Evolutionary conservation across 495 filamentous ascomycete species (phyloP).

Genomic region (Talaromyces nanjingensis): DNA sequence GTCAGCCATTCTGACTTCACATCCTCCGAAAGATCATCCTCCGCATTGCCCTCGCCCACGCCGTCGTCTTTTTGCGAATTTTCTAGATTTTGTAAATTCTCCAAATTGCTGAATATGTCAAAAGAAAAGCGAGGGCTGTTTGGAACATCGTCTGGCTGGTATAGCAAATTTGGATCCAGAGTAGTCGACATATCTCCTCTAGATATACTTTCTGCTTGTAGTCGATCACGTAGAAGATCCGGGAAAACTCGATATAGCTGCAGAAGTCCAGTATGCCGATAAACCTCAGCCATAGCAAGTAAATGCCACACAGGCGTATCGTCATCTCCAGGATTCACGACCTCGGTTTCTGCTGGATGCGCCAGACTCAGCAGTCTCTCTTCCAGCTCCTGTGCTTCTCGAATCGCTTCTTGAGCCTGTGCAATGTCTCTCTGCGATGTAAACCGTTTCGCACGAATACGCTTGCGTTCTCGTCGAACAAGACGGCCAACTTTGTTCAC

Average conservation of each 20-base stretch:
- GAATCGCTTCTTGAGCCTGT: slow-evolving; percentile 35
- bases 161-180: slow-evolving; percentile 13
- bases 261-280: slow-evolving; percentile 47
- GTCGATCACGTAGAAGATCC: slow-evolving; percentile 28
- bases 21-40: background rate
- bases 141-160: slow-evolving; percentile 10
- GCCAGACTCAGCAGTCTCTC: slow-evolving; percentile 42
- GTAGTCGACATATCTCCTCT: slow-evolving; percentile 24
- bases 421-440: slow-evolving; percentile 33
- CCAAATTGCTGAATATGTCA: slow-evolving; percentile 16
- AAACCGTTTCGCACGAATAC: slow-evolving; percentile 26
- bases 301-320: slow-evolving; percentile 51
- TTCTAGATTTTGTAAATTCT: slow-evolving; percentile 15
- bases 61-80: background rate
- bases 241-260: slow-evolving; percentile 51
- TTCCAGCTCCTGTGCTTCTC: slow-evolving; percentile 41
- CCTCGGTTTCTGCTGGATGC: slow-evolving; percentile 40
- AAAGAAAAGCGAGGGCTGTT: slow-evolving; percentile 25
- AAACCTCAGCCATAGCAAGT: slow-evolving; percentile 50
- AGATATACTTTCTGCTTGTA: background rate
- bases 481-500: slow-evolving; percentile 49
- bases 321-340: slow-evolving; percentile 47
- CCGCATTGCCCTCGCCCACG: background rate
- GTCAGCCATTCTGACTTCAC: slow-evolving; percentile 42
- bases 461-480: slow-evolving; percentile 42